Conservation (phyloP, 306 rosid species). For the Canavalia ensiformis region DNA sequence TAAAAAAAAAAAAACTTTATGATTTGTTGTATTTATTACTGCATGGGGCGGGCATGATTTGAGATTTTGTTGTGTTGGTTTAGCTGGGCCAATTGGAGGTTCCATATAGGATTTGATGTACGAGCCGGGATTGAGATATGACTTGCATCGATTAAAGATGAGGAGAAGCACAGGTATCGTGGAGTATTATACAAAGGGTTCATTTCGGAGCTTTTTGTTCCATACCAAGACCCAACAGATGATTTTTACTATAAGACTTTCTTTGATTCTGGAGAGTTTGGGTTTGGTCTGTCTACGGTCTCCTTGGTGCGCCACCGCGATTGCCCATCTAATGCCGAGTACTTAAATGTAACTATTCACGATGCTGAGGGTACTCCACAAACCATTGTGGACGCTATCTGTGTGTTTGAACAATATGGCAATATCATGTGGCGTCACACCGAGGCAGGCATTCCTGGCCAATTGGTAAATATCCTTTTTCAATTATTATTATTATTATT, state of each 20-base stretch:
- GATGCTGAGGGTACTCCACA: constrained; percentile 8
- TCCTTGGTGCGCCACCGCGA: constrained; percentile 44
- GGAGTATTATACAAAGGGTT: constrained; percentile 55
- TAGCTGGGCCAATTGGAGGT: constrained; percentile 63
- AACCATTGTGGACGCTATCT: constrained; percentile 39
- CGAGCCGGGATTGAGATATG: constrained; percentile 51
- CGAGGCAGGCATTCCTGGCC: constrained; percentile 43
- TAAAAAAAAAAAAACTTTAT: too few relatives aligned
- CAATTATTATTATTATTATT: not conserved
- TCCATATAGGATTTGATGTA: constrained; percentile 53
- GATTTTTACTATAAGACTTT: constrained; percentile 55
- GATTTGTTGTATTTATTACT: too few relatives aligned
- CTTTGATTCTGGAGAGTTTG: constrained; percentile 58
- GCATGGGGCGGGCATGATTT: not conserved
- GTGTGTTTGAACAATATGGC: constrained; percentile 53
- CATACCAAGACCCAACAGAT: constrained; percentile 58
- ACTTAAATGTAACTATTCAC: constrained; percentile 39
- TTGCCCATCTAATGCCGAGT: constrained; percentile 52
- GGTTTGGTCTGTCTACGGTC: constrained; percentile 51
- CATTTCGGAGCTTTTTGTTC: constrained; percentile 57
- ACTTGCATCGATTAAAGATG: constrained; percentile 53
- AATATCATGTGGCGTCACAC: constrained; percentile 60
- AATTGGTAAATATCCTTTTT: not conserved
- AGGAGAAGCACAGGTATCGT: constrained; percentile 50
- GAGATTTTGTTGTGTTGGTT: not conserved